Evolutionary conservation across 106 monocot species (phyloP), one percentile per base, ranked within the genome.

Genomic region (Posidonia australis): DNA sequence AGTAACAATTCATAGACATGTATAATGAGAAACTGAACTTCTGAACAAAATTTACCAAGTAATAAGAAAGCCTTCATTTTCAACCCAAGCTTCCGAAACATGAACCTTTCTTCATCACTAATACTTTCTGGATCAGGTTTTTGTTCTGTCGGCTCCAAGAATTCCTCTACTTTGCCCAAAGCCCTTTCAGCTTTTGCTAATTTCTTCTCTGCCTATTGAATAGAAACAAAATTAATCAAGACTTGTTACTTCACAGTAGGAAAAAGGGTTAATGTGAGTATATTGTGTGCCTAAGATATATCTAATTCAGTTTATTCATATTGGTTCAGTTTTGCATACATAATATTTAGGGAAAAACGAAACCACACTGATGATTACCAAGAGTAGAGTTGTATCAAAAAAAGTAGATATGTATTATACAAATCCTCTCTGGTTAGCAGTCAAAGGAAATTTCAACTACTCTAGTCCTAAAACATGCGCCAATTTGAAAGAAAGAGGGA

Each of bases 21-120:
- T 55, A 53, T 6, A 21, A 53, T 6, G 20, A n/a, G n/a, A n/a
- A 53, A 53, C 25, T 21, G 41, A 61, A 20, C 13, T 20, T 61
- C 19, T 22, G n/a, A 18, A n/a, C 16, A 66, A 51, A 46, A 66
- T 9, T 70, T 86, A 98, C 96, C 96, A 52, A 98, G 90, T 23
- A 98, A 90, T 62, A 98, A 72, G 78, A 80, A 98, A n/a, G 96
- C 96, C 70, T 98, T 98, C 96, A 98, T 98, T 75, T 78, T 84
- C 63, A 90, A 77, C 13, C 90, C 96, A 57, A 98, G 85, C 70
- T 98, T 98, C 19, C 90, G 90, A 73, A 98, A 90, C 96, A 98
- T 98, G 76, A 83, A 98, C 32, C 96, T 77, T 65, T 98, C 96
- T 71, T 98, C 96, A 44, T 98, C 96, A 17, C 84, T 98, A 65